Evolutionary conservation across 192 early-diverging fungal species (phyloP), one percentile per base, ranked within the genome.

Genomic region (Dispira simplex): DNA sequence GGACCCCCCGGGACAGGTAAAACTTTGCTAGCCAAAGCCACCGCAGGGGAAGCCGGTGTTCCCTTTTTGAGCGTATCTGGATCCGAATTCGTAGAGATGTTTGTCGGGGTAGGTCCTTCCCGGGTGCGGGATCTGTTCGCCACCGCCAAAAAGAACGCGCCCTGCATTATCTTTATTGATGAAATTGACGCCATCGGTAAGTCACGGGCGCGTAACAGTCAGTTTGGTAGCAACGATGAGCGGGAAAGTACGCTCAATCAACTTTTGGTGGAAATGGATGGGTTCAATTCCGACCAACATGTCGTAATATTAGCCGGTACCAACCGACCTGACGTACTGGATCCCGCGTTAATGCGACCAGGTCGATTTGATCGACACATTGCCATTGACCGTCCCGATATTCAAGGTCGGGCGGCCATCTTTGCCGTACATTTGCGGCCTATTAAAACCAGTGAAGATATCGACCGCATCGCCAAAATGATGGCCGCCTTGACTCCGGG

Each of bases 101-200:
- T 99, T 91, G 97, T 99, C 25, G 97, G 97, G 70, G 97, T 99
- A 23, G 97, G 97, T 23, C 89, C 87, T 3, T 69, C 75, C 20
- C 85, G 97, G 39, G 95, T 99, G 3, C 85, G 97, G 44, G 97
- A 99, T 68, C 70, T 99, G 65, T 99, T 99, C 78, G 85, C 92
- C 16, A 97, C 81, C 46, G 97, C 97, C 64, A 96, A 95, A 77
- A 97, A 97, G 79, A 83, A 93, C 67, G 81, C 92, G 13, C 97
- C 97, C 12, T 96, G 93, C 79, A 99, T 99, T 62, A 93, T 99
- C 68, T 99, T 99, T 78, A 93, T 99, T 25, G 96, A 99, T 64
- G 96, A 99, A 78, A 99, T 99, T 67, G 96, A 99, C 75, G 96
- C 96, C 18, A 97, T 99, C 63, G 96, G 96, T 51, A 99, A 99